Evolutionary conservation across 352 stramenopile species (phyloP).

Genomic region (Discostella stelligera): DNA sequence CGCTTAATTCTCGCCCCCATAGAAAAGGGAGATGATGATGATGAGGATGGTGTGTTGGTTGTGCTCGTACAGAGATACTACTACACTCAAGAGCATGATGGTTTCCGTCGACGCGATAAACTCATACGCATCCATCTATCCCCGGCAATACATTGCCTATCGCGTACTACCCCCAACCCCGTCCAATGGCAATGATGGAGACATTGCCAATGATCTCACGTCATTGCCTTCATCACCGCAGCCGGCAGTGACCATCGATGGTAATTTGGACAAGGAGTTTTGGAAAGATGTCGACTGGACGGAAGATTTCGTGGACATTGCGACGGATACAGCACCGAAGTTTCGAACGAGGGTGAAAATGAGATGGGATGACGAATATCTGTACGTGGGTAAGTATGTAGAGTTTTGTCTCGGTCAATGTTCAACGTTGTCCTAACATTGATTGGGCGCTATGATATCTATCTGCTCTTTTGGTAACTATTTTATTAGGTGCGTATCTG

Average conservation of each 20-base stretch:
- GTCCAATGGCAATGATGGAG: neutral
- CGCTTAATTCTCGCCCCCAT: too few species aligned
- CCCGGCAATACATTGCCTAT: slow-evolving; percentile 46
- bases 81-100: too few species aligned
- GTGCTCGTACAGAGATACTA: too few species aligned
- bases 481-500: slow-evolving; percentile 7
- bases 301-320: slow-evolving; percentile 49
- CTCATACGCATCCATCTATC: slow-evolving; percentile 38
- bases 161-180: slow-evolving; percentile 13
- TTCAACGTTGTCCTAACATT: neutral
- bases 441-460: neutral
- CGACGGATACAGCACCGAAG: slow-evolving; percentile 24
- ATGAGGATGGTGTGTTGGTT: too few species aligned
- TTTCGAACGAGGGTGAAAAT: slow-evolving; percentile 49
- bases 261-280: slow-evolving; percentile 42
- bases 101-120: slow-evolving; percentile 5
- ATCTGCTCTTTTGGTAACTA: neutral
- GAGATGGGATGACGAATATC: slow-evolving; percentile 48
- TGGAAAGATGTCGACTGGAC: slow-evolving; percentile 45
- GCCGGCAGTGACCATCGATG: slow-evolving; percentile 35
- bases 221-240: neutral
- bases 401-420: neutral
- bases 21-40: too few species aligned
- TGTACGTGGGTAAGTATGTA: slow-evolving; percentile 38
- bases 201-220: neutral